Conservation (phyloP, 139 green algal genomes). For the Dunaliella primolecta region DNA sequence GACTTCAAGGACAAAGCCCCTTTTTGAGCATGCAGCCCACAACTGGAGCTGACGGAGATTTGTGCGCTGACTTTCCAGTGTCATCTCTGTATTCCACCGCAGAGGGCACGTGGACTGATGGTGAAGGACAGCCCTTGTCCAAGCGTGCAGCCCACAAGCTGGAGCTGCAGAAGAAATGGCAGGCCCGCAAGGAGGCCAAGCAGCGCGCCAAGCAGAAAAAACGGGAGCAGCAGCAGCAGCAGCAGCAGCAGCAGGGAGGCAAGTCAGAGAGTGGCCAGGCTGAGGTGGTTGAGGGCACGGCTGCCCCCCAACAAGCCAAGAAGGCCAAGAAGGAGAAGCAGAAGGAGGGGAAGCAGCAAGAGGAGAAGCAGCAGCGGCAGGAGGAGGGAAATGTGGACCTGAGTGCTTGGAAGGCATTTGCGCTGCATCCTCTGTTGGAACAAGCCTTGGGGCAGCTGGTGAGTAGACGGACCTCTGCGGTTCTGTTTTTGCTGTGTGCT, state of each 20-base stretch:
- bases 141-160: background rate
- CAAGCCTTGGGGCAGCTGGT: constrained; percentile 37
- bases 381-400: constrained; percentile 30
- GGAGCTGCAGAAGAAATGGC: background rate
- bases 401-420: constrained; percentile 40
- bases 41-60: too few relatives aligned
- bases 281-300: background rate
- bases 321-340: background rate
- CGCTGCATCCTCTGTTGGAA: constrained; percentile 39
- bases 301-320: background rate
- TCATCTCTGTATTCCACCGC: too few relatives aligned
- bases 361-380: constrained; percentile 2
- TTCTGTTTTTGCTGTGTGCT: background rate
- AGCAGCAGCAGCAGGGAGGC: constrained; percentile 8
- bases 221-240: constrained; percentile 2
- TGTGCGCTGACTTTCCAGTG: too few relatives aligned
- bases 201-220: background rate
- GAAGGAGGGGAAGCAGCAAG: constrained; percentile 17
- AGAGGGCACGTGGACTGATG: too few relatives aligned
- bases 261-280: constrained; percentile 14
- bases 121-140: background rate
- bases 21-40: too few relatives aligned
- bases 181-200: background rate
- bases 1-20: too few relatives aligned
- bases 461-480: too few relatives aligned